A percentile compares a stretch with the other conserved stretches of the same genome.
phyloP scores from a whole-genome alignment of 2,329 filamentous ascomycete genomes.

The Trichoderma sp. region DNA sequence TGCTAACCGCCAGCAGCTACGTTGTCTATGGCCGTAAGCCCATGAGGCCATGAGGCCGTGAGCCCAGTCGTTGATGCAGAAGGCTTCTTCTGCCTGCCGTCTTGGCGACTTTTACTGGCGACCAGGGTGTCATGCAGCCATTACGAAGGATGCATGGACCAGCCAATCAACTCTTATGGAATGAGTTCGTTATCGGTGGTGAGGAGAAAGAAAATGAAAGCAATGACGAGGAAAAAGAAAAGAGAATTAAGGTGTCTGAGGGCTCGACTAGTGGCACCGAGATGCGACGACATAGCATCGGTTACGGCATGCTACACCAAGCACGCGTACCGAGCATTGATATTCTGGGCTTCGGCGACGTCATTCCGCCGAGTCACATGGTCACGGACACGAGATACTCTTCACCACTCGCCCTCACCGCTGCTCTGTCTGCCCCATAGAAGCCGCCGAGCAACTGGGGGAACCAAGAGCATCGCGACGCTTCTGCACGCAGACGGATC shows the following conservation, averaged over 20 bases:
- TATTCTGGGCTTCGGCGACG: not conserved
- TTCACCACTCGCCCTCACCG: constrained; percentile 3
- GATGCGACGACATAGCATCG: not conserved
- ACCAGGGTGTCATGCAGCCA: constrained; percentile 7
- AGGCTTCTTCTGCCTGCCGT: not conserved
- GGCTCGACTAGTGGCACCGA: not conserved
- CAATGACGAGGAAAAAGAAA: not conserved
- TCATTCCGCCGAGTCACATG: not conserved
- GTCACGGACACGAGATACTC: not conserved
- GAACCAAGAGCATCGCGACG: not conserved
- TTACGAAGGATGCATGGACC: not conserved
- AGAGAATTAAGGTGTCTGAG: not conserved
- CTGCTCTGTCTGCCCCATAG: constrained; percentile 15
- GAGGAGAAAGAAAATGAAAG: not conserved
- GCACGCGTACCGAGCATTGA: not conserved
- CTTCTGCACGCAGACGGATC: constrained; percentile 2
- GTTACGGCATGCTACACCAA: not conserved
- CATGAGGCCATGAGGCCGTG: constrained; percentile 10
- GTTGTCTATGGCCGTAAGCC: constrained; percentile 32
- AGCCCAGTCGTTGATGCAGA: not conserved
- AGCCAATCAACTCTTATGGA: not conserved
- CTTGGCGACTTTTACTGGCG: constrained; percentile 11
- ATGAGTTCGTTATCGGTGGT: not conserved
- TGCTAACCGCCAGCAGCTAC: constrained; percentile 28
- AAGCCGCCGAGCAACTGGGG: not conserved